Percentiles rank a stretch among this genome's conserved stretches.
Conservation (phyloP, 2,329 filamentous ascomycete species). For the Mollisia scopiformis region DNA sequence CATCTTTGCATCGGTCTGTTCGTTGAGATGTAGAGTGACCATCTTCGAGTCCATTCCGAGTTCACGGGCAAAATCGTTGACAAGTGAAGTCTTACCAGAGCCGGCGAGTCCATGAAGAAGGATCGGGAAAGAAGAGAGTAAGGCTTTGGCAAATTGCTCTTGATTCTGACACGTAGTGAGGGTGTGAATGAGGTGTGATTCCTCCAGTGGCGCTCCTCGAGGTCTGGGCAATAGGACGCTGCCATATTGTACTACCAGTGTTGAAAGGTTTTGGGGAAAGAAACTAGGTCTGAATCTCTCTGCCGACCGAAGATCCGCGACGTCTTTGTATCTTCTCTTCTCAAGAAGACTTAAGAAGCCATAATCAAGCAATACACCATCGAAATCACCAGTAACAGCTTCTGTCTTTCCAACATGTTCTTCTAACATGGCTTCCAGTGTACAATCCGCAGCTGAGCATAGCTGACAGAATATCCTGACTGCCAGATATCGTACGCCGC, state of each 20-base stretch:
- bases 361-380: conserved; percentile 78
- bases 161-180: conserved; percentile 75
- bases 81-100: conserved; percentile 85
- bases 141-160: conserved; percentile 64
- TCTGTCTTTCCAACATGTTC: conserved; percentile 64
- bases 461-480: conserved; percentile 80
- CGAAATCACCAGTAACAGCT: conserved; percentile 70
- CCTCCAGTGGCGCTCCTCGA: conserved; percentile 48
- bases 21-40: conserved; percentile 94
- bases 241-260: conserved; percentile 66
- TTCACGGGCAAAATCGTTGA: conserved; percentile 79
- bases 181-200: conserved; percentile 67
- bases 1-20: conserved; percentile 97
- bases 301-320: conserved; percentile 11
- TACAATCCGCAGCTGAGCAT: conserved; percentile 78
- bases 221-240: conserved; percentile 68
- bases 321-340: conserved; percentile 41
- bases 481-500: conserved; percentile 75
- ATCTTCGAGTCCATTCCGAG: conserved; percentile 80
- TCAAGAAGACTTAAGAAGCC: conserved; percentile 68
- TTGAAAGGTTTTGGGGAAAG: conserved; percentile 52
- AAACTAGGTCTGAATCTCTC: neutral
- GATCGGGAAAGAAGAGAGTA: conserved; percentile 72
- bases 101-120: conserved; percentile 83
- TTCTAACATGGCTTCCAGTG: conserved; percentile 71